These are phyloP conservation scores for Venturia oleaginea DNA, from an alignment of 2,329 filamentous ascomycete species.

Conservation along the genomic window DNA sequence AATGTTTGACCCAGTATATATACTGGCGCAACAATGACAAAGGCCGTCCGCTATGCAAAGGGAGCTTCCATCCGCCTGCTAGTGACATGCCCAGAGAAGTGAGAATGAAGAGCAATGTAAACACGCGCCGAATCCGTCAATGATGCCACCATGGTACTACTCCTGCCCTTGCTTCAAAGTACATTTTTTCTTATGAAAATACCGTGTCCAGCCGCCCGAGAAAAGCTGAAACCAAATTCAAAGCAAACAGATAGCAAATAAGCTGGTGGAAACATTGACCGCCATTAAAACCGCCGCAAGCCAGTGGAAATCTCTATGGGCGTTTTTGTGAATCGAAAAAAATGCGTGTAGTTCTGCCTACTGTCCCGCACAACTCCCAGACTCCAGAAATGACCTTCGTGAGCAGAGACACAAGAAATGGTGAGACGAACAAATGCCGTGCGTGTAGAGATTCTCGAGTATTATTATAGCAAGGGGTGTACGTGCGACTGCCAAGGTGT, in stretches of 20 bases:
- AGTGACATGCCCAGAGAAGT: conserved; percentile 2
- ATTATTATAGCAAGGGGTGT: neutral
- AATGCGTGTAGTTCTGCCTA: neutral
- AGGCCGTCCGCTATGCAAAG: conserved; percentile 2
- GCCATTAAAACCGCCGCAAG: neutral
- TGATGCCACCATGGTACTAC: neutral
- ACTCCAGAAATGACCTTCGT: conserved; percentile 3
- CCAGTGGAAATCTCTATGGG: neutral
- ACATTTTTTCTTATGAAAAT: neutral
- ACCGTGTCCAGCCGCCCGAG: neutral
- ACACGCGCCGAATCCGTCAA: neutral
- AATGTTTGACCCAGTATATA: neutral
- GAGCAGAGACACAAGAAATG: neutral
- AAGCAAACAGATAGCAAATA: neutral
- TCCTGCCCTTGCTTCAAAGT: neutral
- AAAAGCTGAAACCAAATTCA: neutral
- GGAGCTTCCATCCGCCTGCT: neutral
- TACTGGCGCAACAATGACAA: neutral
- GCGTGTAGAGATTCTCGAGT: neutral
- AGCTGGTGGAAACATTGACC: neutral
- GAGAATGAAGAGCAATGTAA: neutral
- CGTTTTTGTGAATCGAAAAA: neutral
- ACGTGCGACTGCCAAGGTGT: neutral
- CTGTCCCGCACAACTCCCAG: neutral
- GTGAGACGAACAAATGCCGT: neutral